These are phyloP conservation scores for Trichosporon coremiiforme DNA, from an alignment of 1,284 basidiomycete species.

Conservation along the genomic window DNA sequence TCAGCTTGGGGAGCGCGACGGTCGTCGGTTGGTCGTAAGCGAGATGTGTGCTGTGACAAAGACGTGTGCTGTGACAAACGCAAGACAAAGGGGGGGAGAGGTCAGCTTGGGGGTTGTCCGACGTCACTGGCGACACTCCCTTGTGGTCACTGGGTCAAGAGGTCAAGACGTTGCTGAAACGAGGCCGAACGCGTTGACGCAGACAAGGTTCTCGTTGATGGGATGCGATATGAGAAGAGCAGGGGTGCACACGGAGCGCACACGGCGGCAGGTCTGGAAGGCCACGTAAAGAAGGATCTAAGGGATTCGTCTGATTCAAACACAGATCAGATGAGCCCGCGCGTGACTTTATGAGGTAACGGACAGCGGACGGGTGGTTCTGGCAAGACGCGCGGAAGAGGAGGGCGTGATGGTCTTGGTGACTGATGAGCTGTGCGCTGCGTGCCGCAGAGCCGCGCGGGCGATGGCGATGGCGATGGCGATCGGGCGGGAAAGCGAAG, in stretches of 20 bases:
- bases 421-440: background rate
- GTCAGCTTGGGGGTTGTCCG: background rate
- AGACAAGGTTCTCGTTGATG: background rate
- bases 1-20: background rate
- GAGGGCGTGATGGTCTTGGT: background rate
- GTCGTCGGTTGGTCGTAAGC: slow-evolving; percentile 1
- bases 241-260: background rate
- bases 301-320: slow-evolving; percentile 11
- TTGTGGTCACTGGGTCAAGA: background rate
- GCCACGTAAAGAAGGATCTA: slow-evolving; percentile 7
- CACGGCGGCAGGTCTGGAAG: background rate
- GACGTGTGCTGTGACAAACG: background rate
- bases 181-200: background rate
- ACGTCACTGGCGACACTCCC: background rate
- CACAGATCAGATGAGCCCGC: slow-evolving; percentile 15
- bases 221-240: background rate
- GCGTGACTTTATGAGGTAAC: slow-evolving; percentile 14
- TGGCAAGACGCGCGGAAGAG: background rate
- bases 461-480: background rate
- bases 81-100: background rate
- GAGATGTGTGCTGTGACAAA: too few species aligned
- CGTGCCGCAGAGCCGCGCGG: background rate
- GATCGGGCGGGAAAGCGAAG: background rate
- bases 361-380: background rate
- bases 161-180: background rate